Evolutionary conservation across 2,329 filamentous ascomycete genomes (phyloP).

Genomic region (Emergomyces pasteurianus): DNA sequence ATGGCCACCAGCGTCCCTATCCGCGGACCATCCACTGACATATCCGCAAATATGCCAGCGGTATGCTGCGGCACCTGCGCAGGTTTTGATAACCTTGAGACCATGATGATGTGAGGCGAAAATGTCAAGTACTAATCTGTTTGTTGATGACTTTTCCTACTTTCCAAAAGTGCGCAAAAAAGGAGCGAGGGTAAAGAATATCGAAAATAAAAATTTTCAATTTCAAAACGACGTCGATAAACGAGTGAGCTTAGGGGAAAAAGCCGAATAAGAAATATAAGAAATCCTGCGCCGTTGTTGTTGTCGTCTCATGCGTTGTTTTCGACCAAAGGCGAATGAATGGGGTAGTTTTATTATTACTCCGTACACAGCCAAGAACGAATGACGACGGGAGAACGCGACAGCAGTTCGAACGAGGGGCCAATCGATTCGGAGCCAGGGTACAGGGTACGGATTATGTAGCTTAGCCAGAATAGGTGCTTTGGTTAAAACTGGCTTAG

Average conservation of each 20-base stretch:
- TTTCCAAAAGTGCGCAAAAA: neutral
- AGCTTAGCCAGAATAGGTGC: neutral
- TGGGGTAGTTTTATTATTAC: neutral
- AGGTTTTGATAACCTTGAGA: slow-evolving; percentile 31
- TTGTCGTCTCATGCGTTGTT: neutral
- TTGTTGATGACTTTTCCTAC: neutral
- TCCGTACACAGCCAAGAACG: neutral
- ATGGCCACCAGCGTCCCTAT: slow-evolving; percentile 90
- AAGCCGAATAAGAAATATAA: neutral
- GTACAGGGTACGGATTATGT: too few relatives aligned
- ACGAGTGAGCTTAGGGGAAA: neutral
- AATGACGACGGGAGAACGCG: neutral
- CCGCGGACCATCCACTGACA: slow-evolving; percentile 80
- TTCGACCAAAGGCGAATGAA: neutral
- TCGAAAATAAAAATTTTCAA: neutral
- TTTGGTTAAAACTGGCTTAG: neutral
- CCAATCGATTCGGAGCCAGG: neutral
- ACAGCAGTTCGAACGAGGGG: too few relatives aligned
- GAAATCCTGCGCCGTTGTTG: neutral
- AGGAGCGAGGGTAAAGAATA: neutral
- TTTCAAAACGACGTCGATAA: neutral
- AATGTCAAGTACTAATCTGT: neutral
- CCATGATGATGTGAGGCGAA: slow-evolving; percentile 6
- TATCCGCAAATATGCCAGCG: slow-evolving; percentile 86
- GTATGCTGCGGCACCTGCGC: slow-evolving; percentile 61